A percentile compares a stretch with the other conserved stretches of the same genome.
Conservation (phyloP, 2,329 filamentous ascomycete species). For the Epichloe hybrida region DNA sequence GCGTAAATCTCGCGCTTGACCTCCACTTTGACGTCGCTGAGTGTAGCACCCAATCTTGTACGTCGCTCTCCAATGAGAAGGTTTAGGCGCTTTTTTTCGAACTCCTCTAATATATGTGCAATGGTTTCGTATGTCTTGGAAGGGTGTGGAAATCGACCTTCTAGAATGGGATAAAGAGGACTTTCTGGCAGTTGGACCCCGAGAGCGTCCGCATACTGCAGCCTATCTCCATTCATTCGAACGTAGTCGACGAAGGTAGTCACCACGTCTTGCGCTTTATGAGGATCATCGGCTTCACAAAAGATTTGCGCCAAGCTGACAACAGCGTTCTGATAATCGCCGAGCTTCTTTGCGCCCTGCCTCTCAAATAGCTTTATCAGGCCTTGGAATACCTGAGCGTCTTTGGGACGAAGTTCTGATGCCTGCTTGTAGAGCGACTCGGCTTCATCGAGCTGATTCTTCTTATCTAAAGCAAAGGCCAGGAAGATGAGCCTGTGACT, state of each 20-base stretch:
- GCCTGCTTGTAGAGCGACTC: constrained; percentile 66
- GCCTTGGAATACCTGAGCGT: constrained; percentile 84
- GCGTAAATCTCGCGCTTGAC: constrained; percentile 76
- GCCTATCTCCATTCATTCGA: constrained; percentile 54
- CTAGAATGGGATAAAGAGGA: constrained; percentile 66
- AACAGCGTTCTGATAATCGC: constrained; percentile 60
- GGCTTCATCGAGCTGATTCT: constrained; percentile 55
- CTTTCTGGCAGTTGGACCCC: constrained; percentile 66
- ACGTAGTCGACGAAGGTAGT: constrained; percentile 70
- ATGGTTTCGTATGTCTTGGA: constrained; percentile 69
- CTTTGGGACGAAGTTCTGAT: constrained; percentile 54
- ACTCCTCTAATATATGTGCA: constrained; percentile 68
- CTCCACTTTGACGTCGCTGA: constrained; percentile 71
- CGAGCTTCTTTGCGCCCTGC: constrained; percentile 54
- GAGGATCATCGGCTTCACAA: constrained; percentile 48
- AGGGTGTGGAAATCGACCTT: constrained; percentile 72
- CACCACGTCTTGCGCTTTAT: constrained; percentile 52
- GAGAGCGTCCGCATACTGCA: constrained; percentile 65
- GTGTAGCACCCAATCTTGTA: constrained; percentile 71
- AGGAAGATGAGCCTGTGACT: constrained; percentile 57
- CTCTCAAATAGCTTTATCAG: constrained; percentile 76
- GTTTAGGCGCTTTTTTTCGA: constrained; percentile 87
- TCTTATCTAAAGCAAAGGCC: constrained; percentile 72
- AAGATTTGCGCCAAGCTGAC: constrained; percentile 64
- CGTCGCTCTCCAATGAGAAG: constrained; percentile 78